These are phyloP conservation scores for Beauveria sp. DNA, from an alignment of 2,329 filamentous ascomycete species.

Conservation along the genomic window DNA sequence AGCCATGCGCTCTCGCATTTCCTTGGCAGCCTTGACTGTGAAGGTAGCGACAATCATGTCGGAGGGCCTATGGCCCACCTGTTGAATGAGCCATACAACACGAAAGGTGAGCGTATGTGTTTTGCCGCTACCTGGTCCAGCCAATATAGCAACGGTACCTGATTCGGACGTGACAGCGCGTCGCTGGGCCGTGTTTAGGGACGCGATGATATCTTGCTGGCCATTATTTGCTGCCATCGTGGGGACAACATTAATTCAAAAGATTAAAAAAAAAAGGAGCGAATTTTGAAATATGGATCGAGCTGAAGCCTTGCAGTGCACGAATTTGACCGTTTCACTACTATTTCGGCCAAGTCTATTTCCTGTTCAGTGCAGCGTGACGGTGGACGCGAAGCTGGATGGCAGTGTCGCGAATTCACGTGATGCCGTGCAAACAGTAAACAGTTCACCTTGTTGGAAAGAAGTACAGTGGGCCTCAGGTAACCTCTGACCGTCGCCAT, in stretches of 20 bases:
- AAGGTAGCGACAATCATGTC: slow-evolving; percentile 95
- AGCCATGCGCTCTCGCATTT: slow-evolving; percentile 87
- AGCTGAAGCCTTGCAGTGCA: neutral
- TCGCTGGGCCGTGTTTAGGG: slow-evolving; percentile 47
- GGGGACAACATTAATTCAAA: neutral
- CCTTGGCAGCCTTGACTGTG: slow-evolving; percentile 85
- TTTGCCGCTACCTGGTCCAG: slow-evolving; percentile 70
- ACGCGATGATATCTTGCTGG: slow-evolving; percentile 33
- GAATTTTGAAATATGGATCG: neutral
- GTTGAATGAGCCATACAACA: slow-evolving; percentile 77
- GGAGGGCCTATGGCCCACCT: slow-evolving; percentile 65
- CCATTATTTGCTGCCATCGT: slow-evolving; percentile 2
- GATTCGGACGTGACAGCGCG: slow-evolving; percentile 47
- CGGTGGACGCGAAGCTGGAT: neutral
- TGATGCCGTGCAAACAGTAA: neutral
- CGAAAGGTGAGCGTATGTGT: slow-evolving; percentile 92
- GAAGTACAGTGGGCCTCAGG: neutral
- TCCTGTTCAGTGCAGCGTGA: neutral
- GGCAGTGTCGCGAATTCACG: neutral
- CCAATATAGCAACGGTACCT: slow-evolving; percentile 56
- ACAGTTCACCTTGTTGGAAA: neutral
- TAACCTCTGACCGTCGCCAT: no score
- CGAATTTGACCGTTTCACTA: neutral
- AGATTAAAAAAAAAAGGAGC: neutral
- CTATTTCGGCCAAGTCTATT: neutral